Conservation (phyloP, 306 rosid genomes). For the Begonia fuchsioides region DNA sequence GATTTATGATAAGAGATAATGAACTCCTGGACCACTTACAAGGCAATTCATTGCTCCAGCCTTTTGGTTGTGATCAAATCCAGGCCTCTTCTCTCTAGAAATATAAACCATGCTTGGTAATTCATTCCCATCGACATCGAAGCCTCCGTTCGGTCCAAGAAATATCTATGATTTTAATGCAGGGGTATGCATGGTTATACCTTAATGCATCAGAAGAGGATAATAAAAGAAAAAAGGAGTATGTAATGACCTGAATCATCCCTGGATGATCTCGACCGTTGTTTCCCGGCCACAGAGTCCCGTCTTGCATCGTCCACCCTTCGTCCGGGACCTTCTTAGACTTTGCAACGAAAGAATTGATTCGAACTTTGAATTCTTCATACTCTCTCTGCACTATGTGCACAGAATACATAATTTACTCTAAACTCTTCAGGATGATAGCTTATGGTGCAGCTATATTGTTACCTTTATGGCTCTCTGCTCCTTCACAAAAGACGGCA, state of each 20-base stretch:
- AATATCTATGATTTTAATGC: slow-evolving; percentile 23
- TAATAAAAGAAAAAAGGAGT: background rate
- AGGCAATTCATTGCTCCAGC: slow-evolving; percentile 64
- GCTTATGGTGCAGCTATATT: slow-evolving; percentile 1
- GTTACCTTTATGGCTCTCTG: slow-evolving; percentile 68
- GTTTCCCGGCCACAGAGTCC: slow-evolving; percentile 67
- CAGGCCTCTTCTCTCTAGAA: slow-evolving; percentile 59
- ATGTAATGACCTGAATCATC: slow-evolving; percentile 47
- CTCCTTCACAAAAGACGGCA: slow-evolving; percentile 46
- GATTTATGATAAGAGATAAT: too few species aligned
- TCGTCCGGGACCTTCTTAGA: slow-evolving; percentile 56
- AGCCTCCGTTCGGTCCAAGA: slow-evolving; percentile 38
- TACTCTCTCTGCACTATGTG: slow-evolving; percentile 45
- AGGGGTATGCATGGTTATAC: slow-evolving; percentile 2
- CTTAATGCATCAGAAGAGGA: slow-evolving; percentile 7
- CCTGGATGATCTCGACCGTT: slow-evolving; percentile 46
- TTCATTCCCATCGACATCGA: slow-evolving; percentile 40
- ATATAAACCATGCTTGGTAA: slow-evolving; percentile 51
- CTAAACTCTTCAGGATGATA: background rate
- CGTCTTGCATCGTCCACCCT: slow-evolving; percentile 78
- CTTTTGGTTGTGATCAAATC: slow-evolving; percentile 46
- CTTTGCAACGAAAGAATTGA: slow-evolving; percentile 51
- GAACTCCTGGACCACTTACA: slow-evolving; percentile 18
- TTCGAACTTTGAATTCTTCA: slow-evolving; percentile 53
- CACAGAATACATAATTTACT: background rate